Evolutionary conservation across 306 rosid genomes (phyloP).

Genomic region (Vigna reflexopilosa): DNA sequence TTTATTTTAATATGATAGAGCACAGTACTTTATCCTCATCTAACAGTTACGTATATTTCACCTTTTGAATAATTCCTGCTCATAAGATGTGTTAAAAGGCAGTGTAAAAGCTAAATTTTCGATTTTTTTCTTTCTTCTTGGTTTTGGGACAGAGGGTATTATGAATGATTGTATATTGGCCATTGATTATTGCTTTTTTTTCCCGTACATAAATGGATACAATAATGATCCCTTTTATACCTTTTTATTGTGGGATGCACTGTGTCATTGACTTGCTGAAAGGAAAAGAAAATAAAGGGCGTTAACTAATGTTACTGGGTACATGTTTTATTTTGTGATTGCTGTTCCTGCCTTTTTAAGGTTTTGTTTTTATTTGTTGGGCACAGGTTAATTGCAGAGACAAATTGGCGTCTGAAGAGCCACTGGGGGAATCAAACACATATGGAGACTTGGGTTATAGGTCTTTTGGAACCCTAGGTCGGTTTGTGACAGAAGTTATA

Average conservation of each 20-base stretch:
- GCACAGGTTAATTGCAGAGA: slow-evolving; percentile 73
- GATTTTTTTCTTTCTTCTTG: background rate
- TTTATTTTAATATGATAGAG: background rate
- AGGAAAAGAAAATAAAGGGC: slow-evolving; percentile 28
- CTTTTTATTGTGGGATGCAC: background rate
- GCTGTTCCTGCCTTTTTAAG: background rate
- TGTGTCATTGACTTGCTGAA: background rate
- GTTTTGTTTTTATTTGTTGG: slow-evolving; percentile 40
- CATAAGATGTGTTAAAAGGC: background rate
- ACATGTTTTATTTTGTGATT: background rate
- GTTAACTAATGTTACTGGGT: background rate
- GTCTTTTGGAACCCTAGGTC: slow-evolving; percentile 74
- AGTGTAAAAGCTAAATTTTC: background rate
- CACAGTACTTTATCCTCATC: background rate
- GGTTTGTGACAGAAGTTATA: slow-evolving; percentile 66
- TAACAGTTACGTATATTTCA: background rate
- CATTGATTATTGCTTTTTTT: background rate
- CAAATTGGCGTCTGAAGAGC: slow-evolving; percentile 63
- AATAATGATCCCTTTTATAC: background rate
- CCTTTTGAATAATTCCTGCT: background rate
- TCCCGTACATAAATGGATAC: slow-evolving; percentile 14
- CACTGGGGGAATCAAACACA: slow-evolving; percentile 54
- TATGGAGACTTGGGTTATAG: slow-evolving; percentile 82
- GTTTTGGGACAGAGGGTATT: background rate
- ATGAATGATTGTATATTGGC: background rate